Evolutionary conservation across 371 early-diverging fungal species (phyloP), one percentile per base, ranked within the genome.

Genomic region (Mucor piriformis): DNA sequence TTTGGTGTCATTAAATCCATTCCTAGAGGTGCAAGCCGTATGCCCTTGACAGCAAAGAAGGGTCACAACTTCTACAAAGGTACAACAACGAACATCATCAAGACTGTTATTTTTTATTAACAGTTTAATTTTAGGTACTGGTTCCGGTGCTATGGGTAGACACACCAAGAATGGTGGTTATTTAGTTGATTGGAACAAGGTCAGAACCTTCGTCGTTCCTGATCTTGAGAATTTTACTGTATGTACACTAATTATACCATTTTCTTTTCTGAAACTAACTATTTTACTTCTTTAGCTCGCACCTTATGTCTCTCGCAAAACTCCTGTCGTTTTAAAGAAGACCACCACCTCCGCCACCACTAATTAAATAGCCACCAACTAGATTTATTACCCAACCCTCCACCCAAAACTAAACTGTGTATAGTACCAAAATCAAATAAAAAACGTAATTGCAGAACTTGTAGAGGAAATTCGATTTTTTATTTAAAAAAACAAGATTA

Each of bases 41-140:
- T 84, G n/a, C 91, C 80, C 27, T 80, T 93, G 81, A 89, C 88
- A 35, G 70, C 90, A 38, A 93, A 93, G 76, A 84, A 86, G 61
- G 93, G 93, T 24, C 90, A 85, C 67, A 88, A 93, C 66, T 89
- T 81, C 61, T 93, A 92, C 71, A 93, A 93, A 75, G 93, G 92
- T 87, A n/a, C 73, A 37, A 29, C 2, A 42, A 5, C 15, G n/a
- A 16, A 16, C 18, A 5, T 2, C 11, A 20, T 15, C 11, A 44
- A 43, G 27, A 38, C 23, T 53, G 16, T 13, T 46, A 3, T 46
- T 8, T 21, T 46, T 43, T 16, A 43, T 10, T 2, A 53, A 40
- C n/a, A n/a, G n/a, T n/a, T n/a, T n/a, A n/a, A n/a, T 16, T 20
- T 13, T 72, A 91, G 91, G 92, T 70, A 92, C 88, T 61, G 85